Evolutionary conservation across 2,329 filamentous ascomycete genomes (phyloP), one percentile per base, ranked within the genome.

Genomic region (Grosmannia clavigera): DNA sequence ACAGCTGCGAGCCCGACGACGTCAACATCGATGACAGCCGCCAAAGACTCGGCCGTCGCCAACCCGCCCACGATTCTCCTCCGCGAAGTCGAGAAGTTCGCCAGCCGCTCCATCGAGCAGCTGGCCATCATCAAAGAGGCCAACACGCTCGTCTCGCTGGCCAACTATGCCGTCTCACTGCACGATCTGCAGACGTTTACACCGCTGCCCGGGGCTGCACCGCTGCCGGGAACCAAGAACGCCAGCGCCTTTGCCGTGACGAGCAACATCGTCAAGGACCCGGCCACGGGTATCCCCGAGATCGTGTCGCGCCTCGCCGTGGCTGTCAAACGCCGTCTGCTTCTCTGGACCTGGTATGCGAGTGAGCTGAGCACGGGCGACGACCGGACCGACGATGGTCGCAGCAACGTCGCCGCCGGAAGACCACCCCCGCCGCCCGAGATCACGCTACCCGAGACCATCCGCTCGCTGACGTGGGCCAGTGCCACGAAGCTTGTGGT

Each of bases 291-390:
- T 29, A 92, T 99, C 57, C 92, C 91, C 1, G 90, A 92, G 66
- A 95, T 99, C 60, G 92, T 97, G 65, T 95, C 90, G 60, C 81
- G 91, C 46, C 77, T 99, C 58, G 94, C 91, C 7, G 92, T 99
- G 12, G 91, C 91, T 5, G 90, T 96, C 40, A 97, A 97, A 78
- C 81, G 94, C 68, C 88, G 89, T 67, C 78, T 99, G 58, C 72
- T 97, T 62, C 74, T 96, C 60, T 99, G 94, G 92, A 89, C 86
- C 68, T 99, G 95, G 94, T 88, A 94, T 67, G 92, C 96, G 70
- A 94, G 91, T 77, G 94, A 97, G 75, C 79, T 96, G 51, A 81
- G 81, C 55, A 48, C 35, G 22, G 59, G 51, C 33, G 43, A 14
- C 2, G 31, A 31, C 16, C 33, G 22, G 9, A 40, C 16, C 51